Conservation (phyloP, 345 rosid species). For the Corchorus olitorius region DNA sequence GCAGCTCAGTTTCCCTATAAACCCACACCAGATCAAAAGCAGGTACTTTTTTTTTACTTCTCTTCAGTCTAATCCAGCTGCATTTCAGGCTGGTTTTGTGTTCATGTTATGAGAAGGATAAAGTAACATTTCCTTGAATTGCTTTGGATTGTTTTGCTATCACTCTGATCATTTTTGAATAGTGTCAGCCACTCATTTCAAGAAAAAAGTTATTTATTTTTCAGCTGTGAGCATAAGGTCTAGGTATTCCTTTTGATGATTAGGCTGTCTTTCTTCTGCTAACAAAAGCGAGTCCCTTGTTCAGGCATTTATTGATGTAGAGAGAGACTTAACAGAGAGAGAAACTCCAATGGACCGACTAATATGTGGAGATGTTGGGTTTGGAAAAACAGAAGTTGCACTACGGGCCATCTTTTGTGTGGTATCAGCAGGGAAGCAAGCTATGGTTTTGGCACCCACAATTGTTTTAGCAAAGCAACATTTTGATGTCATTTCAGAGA, state of each 20-base stretch:
- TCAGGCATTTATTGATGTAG: slow-evolving; percentile 94
- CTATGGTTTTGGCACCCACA: slow-evolving; percentile 96
- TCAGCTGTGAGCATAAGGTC: not conserved
- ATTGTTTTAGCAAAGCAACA: slow-evolving; percentile 95
- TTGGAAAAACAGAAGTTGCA: slow-evolving; percentile 98
- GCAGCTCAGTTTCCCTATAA: slow-evolving; percentile 69
- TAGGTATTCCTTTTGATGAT: not conserved
- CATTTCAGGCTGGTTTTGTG: not conserved
- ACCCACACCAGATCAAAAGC: slow-evolving; percentile 91
- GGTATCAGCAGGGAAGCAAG: slow-evolving; percentile 88
- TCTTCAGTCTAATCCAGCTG: not conserved
- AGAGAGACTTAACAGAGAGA: slow-evolving; percentile 85
- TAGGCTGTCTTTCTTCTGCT: slow-evolving; percentile 17
- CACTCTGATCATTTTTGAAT: not conserved
- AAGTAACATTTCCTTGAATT: not conserved
- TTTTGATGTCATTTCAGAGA: slow-evolving; percentile 79
- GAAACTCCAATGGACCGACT: slow-evolving; percentile 96
- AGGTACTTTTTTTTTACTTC: slow-evolving; percentile 35
- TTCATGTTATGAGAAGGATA: not conserved
- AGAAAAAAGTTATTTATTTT: not conserved
- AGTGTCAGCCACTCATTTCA: not conserved
- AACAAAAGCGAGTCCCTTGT: slow-evolving; percentile 31
- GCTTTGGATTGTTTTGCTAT: slow-evolving; percentile 11
- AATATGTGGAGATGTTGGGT: slow-evolving; percentile 97
- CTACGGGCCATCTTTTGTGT: slow-evolving; percentile 88